A percentile compares a stretch with the other conserved stretches of the same genome.
Evolutionary conservation across 1,284 basidiomycete genomes (phyloP).

Genomic region (Somion occarium): DNA sequence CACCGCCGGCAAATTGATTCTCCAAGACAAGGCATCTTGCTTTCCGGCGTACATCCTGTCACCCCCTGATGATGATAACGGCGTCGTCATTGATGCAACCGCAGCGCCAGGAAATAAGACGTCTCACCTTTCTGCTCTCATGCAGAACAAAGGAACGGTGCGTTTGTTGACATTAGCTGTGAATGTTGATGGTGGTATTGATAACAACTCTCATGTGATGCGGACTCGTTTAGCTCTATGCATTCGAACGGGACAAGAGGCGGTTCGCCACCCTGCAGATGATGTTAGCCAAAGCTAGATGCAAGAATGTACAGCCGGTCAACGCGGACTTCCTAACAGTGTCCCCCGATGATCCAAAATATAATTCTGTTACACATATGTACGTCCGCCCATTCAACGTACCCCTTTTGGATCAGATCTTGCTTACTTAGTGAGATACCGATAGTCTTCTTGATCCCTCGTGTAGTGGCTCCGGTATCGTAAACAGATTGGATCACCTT

Average conservation of each 20-base stretch:
- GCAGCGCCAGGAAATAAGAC: constrained; percentile 99
- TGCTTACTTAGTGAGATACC: not conserved
- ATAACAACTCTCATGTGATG: not conserved
- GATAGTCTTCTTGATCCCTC: constrained; percentile 85
- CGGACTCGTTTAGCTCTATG: constrained; percentile 55
- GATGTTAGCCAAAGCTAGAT: constrained; percentile 81
- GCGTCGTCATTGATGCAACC: constrained; percentile 87
- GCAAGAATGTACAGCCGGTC: constrained; percentile 70
- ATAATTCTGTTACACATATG: constrained; percentile 77
- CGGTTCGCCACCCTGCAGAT: constrained; percentile 77
- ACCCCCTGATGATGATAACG: constrained; percentile 44
- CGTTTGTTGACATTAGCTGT: constrained; percentile 1
- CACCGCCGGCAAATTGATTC: constrained; percentile 74
- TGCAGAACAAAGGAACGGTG: constrained; percentile 78
- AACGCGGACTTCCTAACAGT: constrained; percentile 78
- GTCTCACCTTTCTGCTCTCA: constrained; percentile 85
- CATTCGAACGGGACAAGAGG: constrained; percentile 80
- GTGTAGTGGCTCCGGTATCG: constrained; percentile 90
- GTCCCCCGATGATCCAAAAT: constrained; percentile 61
- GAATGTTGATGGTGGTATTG: constrained; percentile 9
- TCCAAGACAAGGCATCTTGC: constrained; percentile 98
- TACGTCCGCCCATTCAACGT: constrained; percentile 33
- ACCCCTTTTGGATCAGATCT: not conserved
- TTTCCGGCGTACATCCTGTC: constrained; percentile 85
- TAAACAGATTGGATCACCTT: constrained; percentile 85